Base-by-base conservation (phyloP, 768 basidiomycete species). In the Naganishia vaughanmartiniae region DNA sequence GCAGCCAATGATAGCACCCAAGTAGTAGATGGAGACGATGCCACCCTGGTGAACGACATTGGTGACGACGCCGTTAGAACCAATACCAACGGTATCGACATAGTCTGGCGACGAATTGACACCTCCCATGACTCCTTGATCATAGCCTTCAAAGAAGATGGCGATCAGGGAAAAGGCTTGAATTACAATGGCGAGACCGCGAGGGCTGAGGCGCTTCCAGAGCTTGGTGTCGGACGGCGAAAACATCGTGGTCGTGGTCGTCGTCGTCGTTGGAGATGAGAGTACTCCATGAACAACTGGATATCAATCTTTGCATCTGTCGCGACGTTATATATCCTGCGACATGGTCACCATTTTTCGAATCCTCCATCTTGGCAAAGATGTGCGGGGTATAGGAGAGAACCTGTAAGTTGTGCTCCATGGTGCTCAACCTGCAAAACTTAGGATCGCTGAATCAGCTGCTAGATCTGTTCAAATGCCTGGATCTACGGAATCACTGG, bases 61-160 rank as follows among this genome's bases (percentile, higher is more conserved):
- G 17, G 67, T 70, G 31, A 75, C 72, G 14, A 39, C 33, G n/a
- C 69, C 74, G 42, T 73, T 54, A 28, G 67, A 30, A 17, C 74
- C 74, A 65, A 75, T 75, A 9, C 73, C 66, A 54, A 70, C 69
- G 9, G 56, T 70, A 19, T 42, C 30, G 36, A 73, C 65, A 48
- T 70, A 73, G 46, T 65, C 65, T 5, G 54, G 42, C 36, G 69
- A 70, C 1, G 48, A 31, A 54, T 69, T 73, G 69, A 73, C 72
- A 26, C 69, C 68, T 2, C 72, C 72, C 67, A 73, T 69, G 33
- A 72, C 71, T 58, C 74, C 74, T 63, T 75, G 74, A 39, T 75
- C 73, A 58, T 73, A 74, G 19, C 74, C 74, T 66, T 75, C 74
- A 53, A 75, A 74, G 53, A 75, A 72, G 71, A 75, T 73, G 26